Conservation (phyloP, 1,139 yeast species). For the Pichia terricola region DNA sequence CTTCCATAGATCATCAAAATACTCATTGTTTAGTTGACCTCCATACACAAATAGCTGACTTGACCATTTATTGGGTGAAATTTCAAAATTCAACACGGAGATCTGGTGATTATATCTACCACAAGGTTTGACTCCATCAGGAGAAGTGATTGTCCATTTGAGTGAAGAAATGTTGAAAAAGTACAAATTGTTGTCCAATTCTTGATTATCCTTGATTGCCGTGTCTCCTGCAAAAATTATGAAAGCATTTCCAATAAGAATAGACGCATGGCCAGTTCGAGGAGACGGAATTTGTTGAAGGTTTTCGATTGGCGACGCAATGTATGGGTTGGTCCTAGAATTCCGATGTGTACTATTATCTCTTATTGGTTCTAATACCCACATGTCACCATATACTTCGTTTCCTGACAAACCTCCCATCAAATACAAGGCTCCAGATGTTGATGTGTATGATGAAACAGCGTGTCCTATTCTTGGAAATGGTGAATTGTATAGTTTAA, state of each 20-base stretch:
- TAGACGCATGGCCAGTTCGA: constrained; percentile 91
- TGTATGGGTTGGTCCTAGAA: constrained; percentile 26
- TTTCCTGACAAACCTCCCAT: constrained; percentile 96
- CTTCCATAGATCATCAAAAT: constrained; percentile 75
- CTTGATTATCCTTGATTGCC: constrained; percentile 60
- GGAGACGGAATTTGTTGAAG: constrained; percentile 81
- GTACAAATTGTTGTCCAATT: constrained; percentile 81
- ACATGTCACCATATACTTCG: constrained; percentile 88
- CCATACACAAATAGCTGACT: constrained; percentile 68
- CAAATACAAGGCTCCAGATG: constrained; percentile 72
- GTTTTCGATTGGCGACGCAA: constrained; percentile 58
- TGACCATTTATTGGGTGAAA: constrained; percentile 22
- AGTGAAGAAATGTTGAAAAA: constrained; percentile 81
- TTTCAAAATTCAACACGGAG: constrained; percentile 28
- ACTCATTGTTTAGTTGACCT: constrained; percentile 86
- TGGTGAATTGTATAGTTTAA: constrained; percentile 66
- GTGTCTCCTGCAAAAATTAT: constrained; percentile 97
- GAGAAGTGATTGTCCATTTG: constrained; percentile 85
- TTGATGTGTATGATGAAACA: constrained; percentile 66
- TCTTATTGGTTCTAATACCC: constrained; percentile 56
- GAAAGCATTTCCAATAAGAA: constrained; percentile 89
- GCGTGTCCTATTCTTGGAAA: constrained; percentile 94
- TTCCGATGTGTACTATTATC: constrained; percentile 12
- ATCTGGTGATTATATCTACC: constrained; percentile 94
- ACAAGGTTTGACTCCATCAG: constrained; percentile 71